Base-by-base conservation (phyloP, 2,329 filamentous ascomycete species). In the Pseudogymnoascus sp. region DNA sequence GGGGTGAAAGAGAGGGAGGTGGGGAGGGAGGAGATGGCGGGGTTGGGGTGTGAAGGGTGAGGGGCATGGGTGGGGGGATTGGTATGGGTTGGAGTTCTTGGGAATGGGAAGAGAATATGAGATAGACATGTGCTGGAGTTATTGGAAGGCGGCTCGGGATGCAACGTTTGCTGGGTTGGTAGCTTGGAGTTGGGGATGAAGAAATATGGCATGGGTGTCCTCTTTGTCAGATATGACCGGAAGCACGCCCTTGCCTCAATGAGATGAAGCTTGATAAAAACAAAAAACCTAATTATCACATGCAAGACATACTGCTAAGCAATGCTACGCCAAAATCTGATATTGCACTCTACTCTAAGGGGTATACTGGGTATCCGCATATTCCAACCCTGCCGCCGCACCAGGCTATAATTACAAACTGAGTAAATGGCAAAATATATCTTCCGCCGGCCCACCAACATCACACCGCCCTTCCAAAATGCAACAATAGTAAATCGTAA, bases 1-100 rank as follows among this genome's bases (percentile, higher is more conserved):
- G 83, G 82, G 67, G 79, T 88, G 13, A 79, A 82, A 62, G 79
- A 82, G 67, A 79, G 77, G 68, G 69, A 71, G 40, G 80, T 88
- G 13, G 77, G 79, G 25, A 79, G 77, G 64, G 86, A 87, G 66
- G 89, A 93, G 73, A 79, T 90, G 73, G 91, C 87, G 12, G 92
- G 89, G 12, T 84, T 91, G 76, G 82, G 59, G 12, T 62, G 59
- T 63, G 66, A 65, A 12, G 48, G 61, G 27, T 66, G 27, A 62
- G 25, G 45, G 27, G 25, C 45, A 27, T 52, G 45, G 45, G 27
- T 15, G n/a, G 27, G 2, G 27, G 45, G 27, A 12, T 55, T 52
- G 45, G 45, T 55, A 55, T 55, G 27, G 45, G 12, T 33, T 8
- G n/a, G n/a, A 55, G n/a, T 55, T 59, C 5, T 59, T 58, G 9